Base-by-base conservation (phyloP, 2,329 filamentous ascomycete genomes). In the Neofusicoccum cordaticola region DNA sequence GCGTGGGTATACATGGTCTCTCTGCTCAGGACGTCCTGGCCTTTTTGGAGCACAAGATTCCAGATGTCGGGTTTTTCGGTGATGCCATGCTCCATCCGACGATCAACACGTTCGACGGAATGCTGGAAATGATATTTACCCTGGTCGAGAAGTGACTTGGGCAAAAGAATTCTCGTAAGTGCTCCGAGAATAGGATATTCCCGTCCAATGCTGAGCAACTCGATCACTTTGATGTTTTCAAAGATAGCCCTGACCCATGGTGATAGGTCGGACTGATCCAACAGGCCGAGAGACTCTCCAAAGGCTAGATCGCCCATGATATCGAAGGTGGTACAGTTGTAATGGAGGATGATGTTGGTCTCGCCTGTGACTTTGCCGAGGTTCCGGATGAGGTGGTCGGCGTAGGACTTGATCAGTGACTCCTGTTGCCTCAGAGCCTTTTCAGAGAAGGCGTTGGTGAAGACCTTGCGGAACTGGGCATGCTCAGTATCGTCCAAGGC, bases 1-100 rank as follows among this genome's bases (percentile, higher is more conserved):
- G 75, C 69, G 58, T 79, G 80, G 0, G 73, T 64, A 17, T 80
- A 71, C 70, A 82, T 78, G 56, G 82, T 76, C 1, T 52, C 66
- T 31, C 68, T 51, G 4, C 66, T 68, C 37, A 77, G 51, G 0
- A 69, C 71, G 4, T 12, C 58, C 15, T 45, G 3, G 31, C 34
- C 13, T 15, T 51, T 62, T 7, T 41, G 44, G 5, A 80, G 68
- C 0, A 80, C 74, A n/a, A 78, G 72, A 19, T 73, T 72, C 73
- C 79, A 78, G 41, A 83, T 74, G 66, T 82, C 62, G 9, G 44
- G 58, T 45, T 62, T 62, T 8, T 27, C 42, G 58, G 7, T 34
- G 69, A 70, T 58, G 70, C 66, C 6, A 47, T 56, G 11, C 66
- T 65, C 44, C 15, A 74, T 63, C 9, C 73, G 67, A 35, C 68